Conservation (phyloP, 495 filamentous ascomycete species). For the Hyaloscypha variabilis region DNA sequence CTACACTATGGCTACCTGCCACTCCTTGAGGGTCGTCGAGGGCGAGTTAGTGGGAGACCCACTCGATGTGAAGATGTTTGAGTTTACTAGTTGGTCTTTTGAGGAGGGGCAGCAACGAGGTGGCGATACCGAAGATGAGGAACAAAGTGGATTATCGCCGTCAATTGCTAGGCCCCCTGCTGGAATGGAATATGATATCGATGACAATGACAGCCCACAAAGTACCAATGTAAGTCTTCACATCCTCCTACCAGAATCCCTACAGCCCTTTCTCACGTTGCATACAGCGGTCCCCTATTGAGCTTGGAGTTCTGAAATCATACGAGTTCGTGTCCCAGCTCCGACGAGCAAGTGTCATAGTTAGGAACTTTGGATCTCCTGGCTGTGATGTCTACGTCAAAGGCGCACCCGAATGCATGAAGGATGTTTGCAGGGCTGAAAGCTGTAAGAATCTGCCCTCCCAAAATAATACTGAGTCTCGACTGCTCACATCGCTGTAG, state of each 20-base stretch:
- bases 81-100: constrained; percentile 93
- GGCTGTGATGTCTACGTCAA: constrained; percentile 91
- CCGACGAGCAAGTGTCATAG: constrained; percentile 89
- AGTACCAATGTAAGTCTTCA: constrained; percentile 35
- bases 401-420: constrained; percentile 95
- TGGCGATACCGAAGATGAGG: constrained; percentile 60
- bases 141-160: constrained; percentile 69
- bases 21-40: constrained; percentile 86
- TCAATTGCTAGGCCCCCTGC: constrained; percentile 83
- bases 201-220: constrained; percentile 39
- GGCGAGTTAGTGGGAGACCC: constrained; percentile 91
- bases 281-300: constrained; percentile 50
- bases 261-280: constrained; percentile 11
- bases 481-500: constrained; percentile 42
- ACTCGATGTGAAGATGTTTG: constrained; percentile 97
- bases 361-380: constrained; percentile 78
- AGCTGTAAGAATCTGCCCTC: constrained; percentile 61
- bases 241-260: neutral
- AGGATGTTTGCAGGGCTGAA: constrained; percentile 82
- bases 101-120: constrained; percentile 76
- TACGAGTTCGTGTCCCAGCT: constrained; percentile 99
- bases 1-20: constrained; percentile 97
- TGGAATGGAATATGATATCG: constrained; percentile 56
- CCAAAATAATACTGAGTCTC: neutral
- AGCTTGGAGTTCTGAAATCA: constrained; percentile 82